Base-by-base conservation (phyloP, 2,329 filamentous ascomycete species). In the Akanthomyces lecanii region DNA sequence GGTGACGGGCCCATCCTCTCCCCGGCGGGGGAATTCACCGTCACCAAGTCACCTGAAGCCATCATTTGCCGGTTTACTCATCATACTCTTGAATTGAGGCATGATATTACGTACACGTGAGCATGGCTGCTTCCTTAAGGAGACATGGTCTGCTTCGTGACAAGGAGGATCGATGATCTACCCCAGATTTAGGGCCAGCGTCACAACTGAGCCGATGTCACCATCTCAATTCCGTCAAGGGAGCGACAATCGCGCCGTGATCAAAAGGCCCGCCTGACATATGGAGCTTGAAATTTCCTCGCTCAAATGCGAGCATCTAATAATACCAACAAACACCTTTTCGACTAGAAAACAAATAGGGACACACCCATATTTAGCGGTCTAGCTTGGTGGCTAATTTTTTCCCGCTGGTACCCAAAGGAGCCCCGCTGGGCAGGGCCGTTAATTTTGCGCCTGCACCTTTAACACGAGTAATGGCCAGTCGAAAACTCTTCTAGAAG, bases 131-230 rank as follows among this genome's bases (percentile, higher is more conserved):
- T 50, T 58, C 33, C 44, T 36, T 38, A 38, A 28, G 11, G 28
- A 25, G 11, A 14, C 5, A 47, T 57, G 40, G 12, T 23, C 42
- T 42, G 52, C 36, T 28, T 16, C 51, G 14, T 54, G 33, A 45
- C 36, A n/a, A 14, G 18, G 45, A n/a, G 45, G 33, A 38, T 36
- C 16, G 47, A 51, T 60, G 47, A 52, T 42, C 57, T 52, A 60
- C 57, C 57, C 57, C 57, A 44, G 47, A 60, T 60, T 52, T 60
- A 52, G 44, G 48, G 44, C 44, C 56, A 59, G 30, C 33, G 45
- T 59, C 44, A 28, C 33, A 42, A 25, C 7, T 21, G 10, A 11
- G 23, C 33, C 47, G 57, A 60, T 60, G 47, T 52, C 25, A 60
- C 36, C 57, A 60, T 60, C 36, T 42, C 47, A 50, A 45, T 25